phyloP scores from a whole-genome alignment of 768 basidiomycete genomes.

The Trametes elegans region DNA sequence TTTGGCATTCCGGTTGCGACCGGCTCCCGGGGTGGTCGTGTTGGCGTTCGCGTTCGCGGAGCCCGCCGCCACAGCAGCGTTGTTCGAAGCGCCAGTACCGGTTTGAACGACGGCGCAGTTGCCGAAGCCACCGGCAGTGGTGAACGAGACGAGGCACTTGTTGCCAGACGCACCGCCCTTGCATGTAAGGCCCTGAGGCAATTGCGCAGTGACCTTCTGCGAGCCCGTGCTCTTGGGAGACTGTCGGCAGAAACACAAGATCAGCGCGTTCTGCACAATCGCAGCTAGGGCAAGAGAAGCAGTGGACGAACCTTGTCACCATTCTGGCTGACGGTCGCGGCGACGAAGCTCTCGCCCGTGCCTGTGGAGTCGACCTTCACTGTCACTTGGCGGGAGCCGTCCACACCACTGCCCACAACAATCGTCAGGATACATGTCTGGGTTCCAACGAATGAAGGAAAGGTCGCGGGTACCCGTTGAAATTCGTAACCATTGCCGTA shows the following conservation, averaged over 20 bases:
- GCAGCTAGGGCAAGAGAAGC: neutral
- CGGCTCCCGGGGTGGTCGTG: too few species aligned
- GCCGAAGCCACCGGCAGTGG: constrained; percentile 49
- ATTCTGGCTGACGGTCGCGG: constrained; percentile 43
- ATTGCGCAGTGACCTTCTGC: constrained; percentile 40
- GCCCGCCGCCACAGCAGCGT: too few species aligned
- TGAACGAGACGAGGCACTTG: constrained; percentile 52
- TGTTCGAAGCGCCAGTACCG: constrained; percentile 18
- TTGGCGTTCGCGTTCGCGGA: too few species aligned
- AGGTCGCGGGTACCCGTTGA: constrained; percentile 42
- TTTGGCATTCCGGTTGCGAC: too few species aligned
- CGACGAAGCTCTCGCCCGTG: constrained; percentile 31
- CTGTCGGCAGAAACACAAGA: constrained; percentile 32
- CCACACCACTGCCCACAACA: constrained; percentile 33
- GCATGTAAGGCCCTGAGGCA: constrained; percentile 51
- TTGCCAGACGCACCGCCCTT: constrained; percentile 44
- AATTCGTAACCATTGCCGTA: constrained; percentile 40
- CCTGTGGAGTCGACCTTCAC: constrained; percentile 45
- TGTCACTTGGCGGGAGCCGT: constrained; percentile 47
- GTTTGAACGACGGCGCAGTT: constrained; percentile 51
- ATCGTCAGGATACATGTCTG: neutral
- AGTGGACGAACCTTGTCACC: constrained; percentile 43
- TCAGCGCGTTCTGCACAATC: too few species aligned
- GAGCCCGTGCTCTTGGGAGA: constrained; percentile 37
- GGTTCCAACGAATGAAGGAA: neutral